Base-by-base conservation (phyloP, 2,329 filamentous ascomycete genomes). In the Cladosporium sp. region DNA sequence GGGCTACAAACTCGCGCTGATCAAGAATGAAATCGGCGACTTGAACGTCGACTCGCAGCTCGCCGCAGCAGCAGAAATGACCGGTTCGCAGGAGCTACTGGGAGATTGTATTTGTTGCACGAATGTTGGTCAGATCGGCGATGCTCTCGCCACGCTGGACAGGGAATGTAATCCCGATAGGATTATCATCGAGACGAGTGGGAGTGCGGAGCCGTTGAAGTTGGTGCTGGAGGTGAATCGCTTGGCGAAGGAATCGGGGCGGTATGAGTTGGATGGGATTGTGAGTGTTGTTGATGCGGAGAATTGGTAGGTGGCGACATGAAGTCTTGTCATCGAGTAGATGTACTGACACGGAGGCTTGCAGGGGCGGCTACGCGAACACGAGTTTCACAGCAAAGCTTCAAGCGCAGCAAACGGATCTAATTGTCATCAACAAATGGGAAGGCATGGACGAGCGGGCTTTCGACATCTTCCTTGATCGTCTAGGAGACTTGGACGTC, bases 41-140 rank as follows among this genome's bases (percentile, higher is more conserved):
- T 81, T 99, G 51, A 93, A 93, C 41, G 86, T 99, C 76, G 95
- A 99, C 83, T 95, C 92, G 1, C 92, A 97, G 78, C 89, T 99
- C 34, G 94, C 95, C 18, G 85, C 90, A 0, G 90, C 90, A 15
- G 87, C 87, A 59, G 89, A 93, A 69, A 93, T 99, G 71, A 90
- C 92, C 0, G 94, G 93, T 65, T 93, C 97, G 4, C 91, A 91
- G 73, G 95, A 99, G 79, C 86, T 99, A 1, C 89, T 99, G 64
- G 96, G 97, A 78, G 95, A 94, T 71, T 98, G 95, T 81, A 98
- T 99, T 79, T 99, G 95, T 86, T 99, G 95, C 83, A 98, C 98
- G 77, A 90, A 98, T 30, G 94, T 99, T 68, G 95, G 95, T 18
- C 92, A 96, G 78, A 87, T 99, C 8, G 87, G 88, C 67, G 88